Conservation (phyloP, 805 yeast genomes). For the Schizosaccharomyces lindneri region DNA sequence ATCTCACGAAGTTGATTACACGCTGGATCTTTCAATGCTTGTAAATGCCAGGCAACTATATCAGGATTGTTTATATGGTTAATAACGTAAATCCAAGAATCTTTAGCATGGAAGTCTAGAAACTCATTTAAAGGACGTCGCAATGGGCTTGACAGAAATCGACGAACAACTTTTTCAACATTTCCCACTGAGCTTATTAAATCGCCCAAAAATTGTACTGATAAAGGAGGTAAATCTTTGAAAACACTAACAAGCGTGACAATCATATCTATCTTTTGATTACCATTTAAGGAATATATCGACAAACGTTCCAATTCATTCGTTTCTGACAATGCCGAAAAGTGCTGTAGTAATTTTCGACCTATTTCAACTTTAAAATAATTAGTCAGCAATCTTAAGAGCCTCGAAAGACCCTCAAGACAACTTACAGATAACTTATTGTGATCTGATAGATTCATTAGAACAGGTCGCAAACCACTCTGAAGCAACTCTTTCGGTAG, state of each 20-base stretch:
- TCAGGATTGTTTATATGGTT: slow-evolving; percentile 38
- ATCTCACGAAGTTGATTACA: not conserved
- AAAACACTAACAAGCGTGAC: slow-evolving; percentile 77
- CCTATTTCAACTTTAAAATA: slow-evolving; percentile 96
- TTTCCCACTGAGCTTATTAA: slow-evolving; percentile 49
- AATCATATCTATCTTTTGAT: slow-evolving; percentile 63
- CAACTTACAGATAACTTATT: slow-evolving; percentile 74
- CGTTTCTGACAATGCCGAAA: slow-evolving; percentile 89
- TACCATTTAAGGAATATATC: slow-evolving; percentile 53
- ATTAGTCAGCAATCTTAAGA: slow-evolving; percentile 64
- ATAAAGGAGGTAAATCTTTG: slow-evolving; percentile 76
- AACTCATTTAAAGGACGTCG: slow-evolving; percentile 74
- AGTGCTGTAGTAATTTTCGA: slow-evolving; percentile 67
- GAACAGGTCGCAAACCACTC: slow-evolving; percentile 81
- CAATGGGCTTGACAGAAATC: slow-evolving; percentile 72
- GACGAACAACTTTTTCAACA: slow-evolving; percentile 60
- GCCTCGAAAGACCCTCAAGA: slow-evolving; percentile 67
- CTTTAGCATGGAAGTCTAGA: slow-evolving; percentile 55
- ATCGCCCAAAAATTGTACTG: slow-evolving; percentile 76
- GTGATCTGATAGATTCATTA: slow-evolving; percentile 85
- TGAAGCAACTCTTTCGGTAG: slow-evolving; percentile 84
- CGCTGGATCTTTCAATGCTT: not conserved
- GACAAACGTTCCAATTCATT: slow-evolving; percentile 50
- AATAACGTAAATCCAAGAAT: slow-evolving; percentile 45
- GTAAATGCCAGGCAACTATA: slow-evolving; percentile 37